Evolutionary conservation across 2,329 filamentous ascomycete genomes (phyloP).

Genomic region (Parafenestella ontariensis): DNA sequence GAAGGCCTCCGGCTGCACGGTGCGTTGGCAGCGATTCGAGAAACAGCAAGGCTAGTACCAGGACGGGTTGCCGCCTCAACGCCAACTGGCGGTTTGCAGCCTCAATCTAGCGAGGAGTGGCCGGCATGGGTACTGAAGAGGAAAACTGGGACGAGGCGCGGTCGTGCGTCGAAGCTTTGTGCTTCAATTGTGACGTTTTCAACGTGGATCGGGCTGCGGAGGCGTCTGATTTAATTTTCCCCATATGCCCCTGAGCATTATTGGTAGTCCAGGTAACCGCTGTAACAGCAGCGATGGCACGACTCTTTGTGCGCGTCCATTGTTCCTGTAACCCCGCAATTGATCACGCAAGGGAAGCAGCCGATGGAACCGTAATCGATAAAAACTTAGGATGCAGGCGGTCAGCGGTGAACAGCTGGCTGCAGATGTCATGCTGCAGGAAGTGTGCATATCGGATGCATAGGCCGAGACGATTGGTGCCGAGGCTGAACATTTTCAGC

Average conservation of each 20-base stretch:
- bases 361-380: constrained; percentile 18
- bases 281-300: constrained; percentile 6
- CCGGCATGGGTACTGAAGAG: constrained; percentile 19
- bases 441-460: constrained; percentile 21
- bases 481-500: constrained; percentile 31
- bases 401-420: constrained; percentile 41
- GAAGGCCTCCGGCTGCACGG: constrained; percentile 42
- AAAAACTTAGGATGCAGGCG: constrained; percentile 11
- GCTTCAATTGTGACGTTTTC: constrained; percentile 37
- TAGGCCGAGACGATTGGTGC: constrained; percentile 26
- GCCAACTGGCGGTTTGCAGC: constrained; percentile 30
- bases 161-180: constrained; percentile 38
- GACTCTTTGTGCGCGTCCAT: constrained; percentile 2
- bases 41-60: constrained; percentile 26
- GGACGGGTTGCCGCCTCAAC: constrained; percentile 34
- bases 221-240: constrained; percentile 19
- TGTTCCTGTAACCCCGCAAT: constrained; percentile 3
- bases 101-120: constrained; percentile 28
- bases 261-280: constrained; percentile 34
- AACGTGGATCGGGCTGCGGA: constrained; percentile 19
- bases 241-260: constrained; percentile 18
- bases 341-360: constrained; percentile 3
- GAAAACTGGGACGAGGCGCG: constrained; percentile 23
- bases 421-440: constrained; percentile 42
- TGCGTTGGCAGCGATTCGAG: constrained; percentile 44